These are phyloP conservation scores for Beauveria caledonica DNA, from an alignment of 2,329 filamentous ascomycete genomes.

Conservation along the genomic window DNA sequence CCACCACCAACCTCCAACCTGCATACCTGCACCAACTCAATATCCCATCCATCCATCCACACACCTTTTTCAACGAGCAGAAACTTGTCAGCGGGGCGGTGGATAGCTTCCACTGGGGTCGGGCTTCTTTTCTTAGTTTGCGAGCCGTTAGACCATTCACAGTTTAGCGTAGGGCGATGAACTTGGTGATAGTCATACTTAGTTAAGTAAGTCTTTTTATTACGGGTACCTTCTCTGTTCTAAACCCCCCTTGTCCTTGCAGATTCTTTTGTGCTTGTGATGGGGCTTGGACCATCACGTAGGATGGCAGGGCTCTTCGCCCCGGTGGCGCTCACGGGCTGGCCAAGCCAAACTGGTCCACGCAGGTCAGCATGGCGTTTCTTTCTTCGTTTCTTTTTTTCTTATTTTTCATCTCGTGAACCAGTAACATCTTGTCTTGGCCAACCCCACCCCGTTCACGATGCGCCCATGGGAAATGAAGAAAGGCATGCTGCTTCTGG, in stretches of 20 bases:
- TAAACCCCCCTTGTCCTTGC: not conserved
- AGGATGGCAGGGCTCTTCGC: not conserved
- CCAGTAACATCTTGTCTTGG: not conserved
- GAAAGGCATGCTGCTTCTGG: not conserved
- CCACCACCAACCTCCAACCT: not conserved
- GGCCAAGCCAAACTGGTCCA: not conserved
- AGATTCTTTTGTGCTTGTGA: constrained; percentile 9
- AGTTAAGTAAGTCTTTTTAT: too few species aligned
- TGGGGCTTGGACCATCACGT: not conserved
- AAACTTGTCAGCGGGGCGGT: not conserved
- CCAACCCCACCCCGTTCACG: not conserved
- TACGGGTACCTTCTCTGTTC: not conserved
- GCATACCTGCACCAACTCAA: too few species aligned
- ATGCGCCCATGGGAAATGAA: constrained; percentile 6
- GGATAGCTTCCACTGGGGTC: too few species aligned
- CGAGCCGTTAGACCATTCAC: not conserved
- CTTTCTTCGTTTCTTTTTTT: too few species aligned
- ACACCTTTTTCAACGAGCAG: not conserved
- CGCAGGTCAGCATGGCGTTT: constrained; percentile 7
- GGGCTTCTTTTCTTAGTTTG: not conserved
- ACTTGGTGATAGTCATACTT: not conserved
- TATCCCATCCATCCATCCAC: not conserved
- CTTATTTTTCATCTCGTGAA: not conserved
- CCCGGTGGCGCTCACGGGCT: constrained; percentile 5
- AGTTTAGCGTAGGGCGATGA: constrained; percentile 6